Evolutionary conservation across 2,329 filamentous ascomycete genomes (phyloP), one percentile per base, ranked within the genome.

Genomic region (Trichophyton rubrum): DNA sequence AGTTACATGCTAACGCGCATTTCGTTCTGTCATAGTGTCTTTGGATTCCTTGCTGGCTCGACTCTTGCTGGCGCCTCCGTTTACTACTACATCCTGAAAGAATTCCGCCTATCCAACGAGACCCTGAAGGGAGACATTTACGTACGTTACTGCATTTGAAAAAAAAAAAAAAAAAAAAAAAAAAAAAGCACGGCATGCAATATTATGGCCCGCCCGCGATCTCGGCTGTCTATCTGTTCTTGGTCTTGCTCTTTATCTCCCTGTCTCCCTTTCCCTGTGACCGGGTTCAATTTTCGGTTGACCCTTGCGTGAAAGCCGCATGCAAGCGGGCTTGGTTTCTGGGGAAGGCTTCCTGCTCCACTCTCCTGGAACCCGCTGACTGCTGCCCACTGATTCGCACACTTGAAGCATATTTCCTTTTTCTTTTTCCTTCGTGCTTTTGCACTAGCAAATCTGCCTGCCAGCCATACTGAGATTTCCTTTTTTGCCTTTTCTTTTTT

Each of bases 51-150:
- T 58, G 80, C 93, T 65, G 92, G 92, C 66, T 85, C 88, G 64
- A 86, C 88, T 55, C 79, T 90, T 59, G 86, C 91, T 51, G 90
- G 90, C 68, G 83, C 82, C 59, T 86, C 84, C 62, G 87, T 95
- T 68, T 97, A 96, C 78, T 90, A 89, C 74, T 97, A 97, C 74
- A 83, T 96, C 66, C 78, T 97, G 68, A 85, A 92, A 72, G 91
- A 97, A 75, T 97, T 96, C 80, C 90, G 90, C 77, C 81, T 90
- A 49, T 89, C 90, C 67, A 97, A 96, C 78, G 89, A 95, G 77
- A 82, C 96, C 70, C 79, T 97, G 75, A 92, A 87, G 63, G 90
- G 96, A 77, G 92, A 97, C 76, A 96, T 97, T 73, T 92, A 92
- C 76, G 92, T 96, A 82, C 75, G 89, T 86, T 60, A 59, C 55